These are phyloP conservation scores for Peronospora destructor DNA, from an alignment of 352 stramenopile species.

Conservation along the genomic window DNA sequence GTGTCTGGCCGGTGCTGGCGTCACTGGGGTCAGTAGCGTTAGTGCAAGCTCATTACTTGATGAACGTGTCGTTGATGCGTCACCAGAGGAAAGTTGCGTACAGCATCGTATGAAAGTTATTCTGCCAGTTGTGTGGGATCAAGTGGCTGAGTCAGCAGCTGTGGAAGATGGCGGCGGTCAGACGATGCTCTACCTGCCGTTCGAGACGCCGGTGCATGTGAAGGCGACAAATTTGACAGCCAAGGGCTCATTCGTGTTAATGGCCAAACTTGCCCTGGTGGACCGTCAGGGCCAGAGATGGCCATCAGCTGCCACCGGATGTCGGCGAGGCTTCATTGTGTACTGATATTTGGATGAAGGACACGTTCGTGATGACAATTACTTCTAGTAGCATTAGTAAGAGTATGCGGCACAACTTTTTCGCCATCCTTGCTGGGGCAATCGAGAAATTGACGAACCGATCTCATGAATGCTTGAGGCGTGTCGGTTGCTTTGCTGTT, in stretches of 20 bases:
- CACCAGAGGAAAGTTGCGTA: conserved; percentile 13
- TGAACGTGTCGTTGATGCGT: conserved; percentile 1
- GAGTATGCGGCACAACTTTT: neutral
- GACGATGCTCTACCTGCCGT: conserved; percentile 28
- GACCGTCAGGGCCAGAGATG: conserved; percentile 29
- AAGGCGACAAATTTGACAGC: conserved; percentile 23
- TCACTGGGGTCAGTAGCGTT: conserved; percentile 1
- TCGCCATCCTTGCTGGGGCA: no score
- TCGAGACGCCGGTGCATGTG: conserved; percentile 41
- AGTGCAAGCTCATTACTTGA: conserved; percentile 11
- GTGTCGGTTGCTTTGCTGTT: no score
- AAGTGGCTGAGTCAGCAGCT: conserved; percentile 3
- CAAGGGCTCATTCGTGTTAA: conserved; percentile 45
- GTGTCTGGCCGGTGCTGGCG: conserved; percentile 7
- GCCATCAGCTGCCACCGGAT: conserved; percentile 33
- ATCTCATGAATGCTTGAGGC: no score
- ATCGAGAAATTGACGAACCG: no score
- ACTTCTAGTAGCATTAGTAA: neutral
- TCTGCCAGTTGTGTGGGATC: conserved; percentile 26
- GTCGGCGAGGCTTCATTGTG: conserved; percentile 44
- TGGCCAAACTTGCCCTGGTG: conserved; percentile 27
- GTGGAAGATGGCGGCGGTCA: conserved; percentile 1
- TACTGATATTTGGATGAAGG: conserved; percentile 22
- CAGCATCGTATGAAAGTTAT: conserved; percentile 21
- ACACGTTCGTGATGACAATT: neutral